Conservation (phyloP, 1,139 yeast genomes). For the Pichia sp. region DNA sequence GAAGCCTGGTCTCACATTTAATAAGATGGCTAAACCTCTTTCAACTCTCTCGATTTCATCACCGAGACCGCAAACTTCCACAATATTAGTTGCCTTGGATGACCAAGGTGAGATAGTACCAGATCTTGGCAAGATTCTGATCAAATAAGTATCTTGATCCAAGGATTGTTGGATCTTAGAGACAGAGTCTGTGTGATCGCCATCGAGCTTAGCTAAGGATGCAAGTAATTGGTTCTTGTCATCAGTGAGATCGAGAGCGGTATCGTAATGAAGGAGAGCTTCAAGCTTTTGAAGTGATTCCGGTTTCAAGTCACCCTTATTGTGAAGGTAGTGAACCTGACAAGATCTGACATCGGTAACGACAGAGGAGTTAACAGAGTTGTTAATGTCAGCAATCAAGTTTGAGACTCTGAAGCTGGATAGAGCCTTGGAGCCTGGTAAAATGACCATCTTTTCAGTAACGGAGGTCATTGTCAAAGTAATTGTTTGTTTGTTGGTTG, state of each 20-base stretch:
- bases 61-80: slow-evolving; percentile 78
- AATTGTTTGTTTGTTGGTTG: too few species aligned
- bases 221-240: slow-evolving; percentile 41
- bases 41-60: slow-evolving; percentile 74
- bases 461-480: slow-evolving; percentile 4
- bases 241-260: slow-evolving; percentile 50
- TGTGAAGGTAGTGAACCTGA: slow-evolving; percentile 75
- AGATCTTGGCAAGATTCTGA: slow-evolving; percentile 82
- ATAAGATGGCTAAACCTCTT: slow-evolving; percentile 74
- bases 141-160: slow-evolving; percentile 42
- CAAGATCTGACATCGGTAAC: slow-evolving; percentile 67
- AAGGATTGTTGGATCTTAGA: slow-evolving; percentile 10
- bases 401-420: slow-evolving; percentile 78
- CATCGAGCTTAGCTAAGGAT: slow-evolving; percentile 30
- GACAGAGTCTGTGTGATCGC: slow-evolving; percentile 11
- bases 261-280: slow-evolving; percentile 68
- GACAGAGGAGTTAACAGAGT: slow-evolving; percentile 55
- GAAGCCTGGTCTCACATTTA: slow-evolving; percentile 63
- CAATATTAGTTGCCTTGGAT: slow-evolving; percentile 94
- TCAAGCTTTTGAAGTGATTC: slow-evolving; percentile 45
- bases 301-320: slow-evolving; percentile 33
- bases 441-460: slow-evolving; percentile 40
- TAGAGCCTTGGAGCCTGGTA: slow-evolving; percentile 89
- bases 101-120: slow-evolving; percentile 99
- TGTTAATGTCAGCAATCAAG: slow-evolving; percentile 66